These are phyloP conservation scores for Dictyostelium brefeldianum DNA, from an alignment of 78 protist species.

Conservation along the genomic window DNA sequence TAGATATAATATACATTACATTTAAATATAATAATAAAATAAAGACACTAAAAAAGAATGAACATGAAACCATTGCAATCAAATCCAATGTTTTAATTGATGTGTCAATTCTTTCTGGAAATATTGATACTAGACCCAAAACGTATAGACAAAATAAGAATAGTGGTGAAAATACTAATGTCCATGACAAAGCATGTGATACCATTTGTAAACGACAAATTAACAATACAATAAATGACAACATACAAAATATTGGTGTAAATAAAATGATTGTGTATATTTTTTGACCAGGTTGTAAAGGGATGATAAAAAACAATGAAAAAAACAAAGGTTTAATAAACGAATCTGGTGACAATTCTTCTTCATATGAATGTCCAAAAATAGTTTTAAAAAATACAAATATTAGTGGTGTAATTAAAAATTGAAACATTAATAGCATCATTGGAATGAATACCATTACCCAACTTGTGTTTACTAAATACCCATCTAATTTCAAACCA, in stretches of 20 bases:
- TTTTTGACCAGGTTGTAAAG: background rate
- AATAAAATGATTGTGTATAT: background rate
- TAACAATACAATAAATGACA: background rate
- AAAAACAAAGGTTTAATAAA: conserved; percentile 16
- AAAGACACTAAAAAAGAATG: background rate
- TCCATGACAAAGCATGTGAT: background rate
- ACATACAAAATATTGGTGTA: conserved; percentile 1
- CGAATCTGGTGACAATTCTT: conserved; percentile 12
- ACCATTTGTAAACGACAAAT: background rate
- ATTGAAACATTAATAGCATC: background rate
- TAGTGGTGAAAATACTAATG: background rate
- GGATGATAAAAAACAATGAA: conserved; percentile 15
- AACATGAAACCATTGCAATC: background rate
- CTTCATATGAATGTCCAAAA: conserved; percentile 1
- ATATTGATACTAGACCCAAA: background rate
- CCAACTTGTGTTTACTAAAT: conserved; percentile 1
- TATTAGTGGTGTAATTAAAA: background rate
- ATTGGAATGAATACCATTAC: background rate
- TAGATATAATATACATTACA: no score
- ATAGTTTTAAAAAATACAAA: background rate
- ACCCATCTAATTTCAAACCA: background rate
- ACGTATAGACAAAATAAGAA: background rate
- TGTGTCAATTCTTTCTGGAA: conserved; percentile 3
- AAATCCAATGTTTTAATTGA: background rate
- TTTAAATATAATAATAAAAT: background rate